phyloP scores from a whole-genome alignment of 208 protist species.

The Trichomonas tenax region DNA sequence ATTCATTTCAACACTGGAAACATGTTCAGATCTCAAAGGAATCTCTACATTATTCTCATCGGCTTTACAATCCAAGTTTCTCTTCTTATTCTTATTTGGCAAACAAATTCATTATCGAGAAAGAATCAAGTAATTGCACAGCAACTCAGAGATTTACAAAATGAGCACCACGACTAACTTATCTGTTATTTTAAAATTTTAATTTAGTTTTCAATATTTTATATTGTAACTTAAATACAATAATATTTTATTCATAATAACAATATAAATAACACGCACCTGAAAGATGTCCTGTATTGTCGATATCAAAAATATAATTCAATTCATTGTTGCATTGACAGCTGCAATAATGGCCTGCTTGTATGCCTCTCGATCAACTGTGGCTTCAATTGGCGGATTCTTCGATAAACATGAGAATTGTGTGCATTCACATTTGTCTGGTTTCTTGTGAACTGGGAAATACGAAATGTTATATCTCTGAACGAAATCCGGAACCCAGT shows the following conservation, averaged over 20 bases:
- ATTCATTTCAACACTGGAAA: neutral
- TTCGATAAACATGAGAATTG: neutral
- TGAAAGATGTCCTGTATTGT: too few species aligned
- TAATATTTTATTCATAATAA: too few species aligned
- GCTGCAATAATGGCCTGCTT: neutral
- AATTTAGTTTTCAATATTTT: too few species aligned
- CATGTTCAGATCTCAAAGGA: neutral
- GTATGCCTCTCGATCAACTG: neutral
- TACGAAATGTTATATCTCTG: neutral
- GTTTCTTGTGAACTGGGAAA: neutral
- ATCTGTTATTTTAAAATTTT: too few species aligned
- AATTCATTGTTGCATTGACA: neutral
- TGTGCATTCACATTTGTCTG: neutral
- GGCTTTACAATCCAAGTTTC: neutral
- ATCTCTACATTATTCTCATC: neutral
- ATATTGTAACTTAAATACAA: too few species aligned
- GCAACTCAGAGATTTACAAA: neutral
- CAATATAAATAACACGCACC: too few species aligned
- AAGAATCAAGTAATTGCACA: neutral
- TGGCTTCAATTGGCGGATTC: neutral
- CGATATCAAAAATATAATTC: too few species aligned
- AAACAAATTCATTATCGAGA: neutral
- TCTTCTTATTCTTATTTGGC: neutral
- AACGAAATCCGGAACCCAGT: neutral
- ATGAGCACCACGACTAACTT: neutral